Evolutionary conservation across 106 monocot species (phyloP).

Genomic region (Platanthera guangdongensis): DNA sequence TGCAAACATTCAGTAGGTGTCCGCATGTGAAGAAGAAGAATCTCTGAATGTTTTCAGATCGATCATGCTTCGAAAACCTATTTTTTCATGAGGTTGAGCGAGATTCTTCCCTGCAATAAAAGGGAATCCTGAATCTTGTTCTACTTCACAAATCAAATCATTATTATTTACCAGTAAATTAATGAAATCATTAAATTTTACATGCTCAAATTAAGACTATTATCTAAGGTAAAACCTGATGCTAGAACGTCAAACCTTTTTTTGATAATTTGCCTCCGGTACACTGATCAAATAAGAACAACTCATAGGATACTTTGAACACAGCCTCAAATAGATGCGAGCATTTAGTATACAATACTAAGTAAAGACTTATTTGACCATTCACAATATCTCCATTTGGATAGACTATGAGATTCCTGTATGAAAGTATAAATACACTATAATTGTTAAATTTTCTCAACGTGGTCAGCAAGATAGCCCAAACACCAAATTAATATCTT

Average conservation of each 20-base stretch:
- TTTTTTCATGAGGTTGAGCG: background rate
- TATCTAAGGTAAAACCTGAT: no score
- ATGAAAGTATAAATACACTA: background rate
- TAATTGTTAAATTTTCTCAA: no score
- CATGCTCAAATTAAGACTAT: no score
- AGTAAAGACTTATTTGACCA: slow-evolving; percentile 7
- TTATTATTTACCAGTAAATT: no score
- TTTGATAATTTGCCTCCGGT: background rate
- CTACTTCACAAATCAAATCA: background rate
- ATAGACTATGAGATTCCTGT: slow-evolving; percentile 2
- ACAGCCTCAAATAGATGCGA: background rate
- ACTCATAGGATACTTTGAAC: slow-evolving; percentile 4
- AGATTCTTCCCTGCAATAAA: slow-evolving; percentile 3
- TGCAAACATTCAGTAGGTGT: background rate
- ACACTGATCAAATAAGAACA: slow-evolving; percentile 4
- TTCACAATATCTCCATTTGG: slow-evolving; percentile 1
- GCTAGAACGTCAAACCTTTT: no score
- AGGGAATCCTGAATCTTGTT: no score
- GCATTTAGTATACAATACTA: background rate
- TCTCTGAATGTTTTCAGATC: slow-evolving; percentile 2
- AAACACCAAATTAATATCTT: background rate
- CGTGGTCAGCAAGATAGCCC: no score
- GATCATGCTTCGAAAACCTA: background rate
- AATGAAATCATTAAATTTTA: no score
- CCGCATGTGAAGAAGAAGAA: slow-evolving; percentile 2